Conservation (phyloP, 306 rosid genomes). For the Pyrus betulifolia region DNA sequence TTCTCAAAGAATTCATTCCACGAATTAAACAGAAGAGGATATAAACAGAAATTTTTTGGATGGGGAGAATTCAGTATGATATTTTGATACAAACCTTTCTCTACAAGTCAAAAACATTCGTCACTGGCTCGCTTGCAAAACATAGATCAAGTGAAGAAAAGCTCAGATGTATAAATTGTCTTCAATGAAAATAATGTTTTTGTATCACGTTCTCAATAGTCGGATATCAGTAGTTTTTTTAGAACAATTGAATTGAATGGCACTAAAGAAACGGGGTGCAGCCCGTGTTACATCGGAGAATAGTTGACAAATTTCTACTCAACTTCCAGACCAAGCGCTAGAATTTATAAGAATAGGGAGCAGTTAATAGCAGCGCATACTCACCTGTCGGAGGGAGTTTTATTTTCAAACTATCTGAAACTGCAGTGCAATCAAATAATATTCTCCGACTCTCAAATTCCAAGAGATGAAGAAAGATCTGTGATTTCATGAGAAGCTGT, state of each 20-base stretch:
- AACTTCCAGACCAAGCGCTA: background rate
- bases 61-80: too few species aligned
- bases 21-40: too few species aligned
- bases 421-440: background rate
- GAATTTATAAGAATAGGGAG: background rate
- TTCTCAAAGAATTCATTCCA: too few species aligned
- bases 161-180: too few species aligned
- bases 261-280: background rate
- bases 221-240: too few species aligned
- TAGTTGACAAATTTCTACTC: background rate
- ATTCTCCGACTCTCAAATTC: background rate
- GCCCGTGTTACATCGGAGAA: background rate
- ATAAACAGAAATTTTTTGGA: too few species aligned
- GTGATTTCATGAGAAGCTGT: background rate
- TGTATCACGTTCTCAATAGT: too few species aligned
- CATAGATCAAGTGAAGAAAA: too few species aligned
- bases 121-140: too few species aligned
- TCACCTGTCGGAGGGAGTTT: background rate
- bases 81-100: too few species aligned
- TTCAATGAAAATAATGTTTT: too few species aligned
- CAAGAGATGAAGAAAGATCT: background rate
- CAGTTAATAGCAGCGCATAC: background rate
- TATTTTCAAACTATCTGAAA: background rate
- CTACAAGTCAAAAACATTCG: too few species aligned
- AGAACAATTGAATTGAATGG: background rate